phyloP scores from a whole-genome alignment of 2,329 filamentous ascomycete species.

The Tympanopsis confertula region DNA sequence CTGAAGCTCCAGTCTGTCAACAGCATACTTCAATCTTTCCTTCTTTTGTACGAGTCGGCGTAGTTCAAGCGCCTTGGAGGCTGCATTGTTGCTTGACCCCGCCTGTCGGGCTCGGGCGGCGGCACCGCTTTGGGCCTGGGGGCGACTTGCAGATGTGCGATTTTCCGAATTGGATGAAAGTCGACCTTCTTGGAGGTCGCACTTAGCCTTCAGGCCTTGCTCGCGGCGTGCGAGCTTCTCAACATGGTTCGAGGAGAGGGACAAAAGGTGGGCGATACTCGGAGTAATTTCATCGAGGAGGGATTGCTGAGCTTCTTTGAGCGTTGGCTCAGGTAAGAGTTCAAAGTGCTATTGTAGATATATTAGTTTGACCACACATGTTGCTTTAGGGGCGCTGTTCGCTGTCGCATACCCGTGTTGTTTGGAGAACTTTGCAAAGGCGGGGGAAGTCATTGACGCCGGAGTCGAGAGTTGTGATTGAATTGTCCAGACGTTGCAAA shows the following conservation, averaged over 20 bases:
- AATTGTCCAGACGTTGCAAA: conserved; percentile 48
- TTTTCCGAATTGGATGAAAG: conserved; percentile 15
- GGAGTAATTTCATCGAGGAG: conserved; percentile 61
- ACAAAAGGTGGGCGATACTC: conserved; percentile 54
- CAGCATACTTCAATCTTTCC: conserved; percentile 58
- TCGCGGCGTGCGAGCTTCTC: conserved; percentile 57
- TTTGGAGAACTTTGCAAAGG: conserved; percentile 49
- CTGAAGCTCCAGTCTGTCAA: conserved; percentile 57
- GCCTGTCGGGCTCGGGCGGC: conserved; percentile 2
- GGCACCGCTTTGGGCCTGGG: conserved; percentile 20
- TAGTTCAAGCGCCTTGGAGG: conserved; percentile 41
- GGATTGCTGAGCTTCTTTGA: conserved; percentile 51
- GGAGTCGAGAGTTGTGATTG: conserved; percentile 48
- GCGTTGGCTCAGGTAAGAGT: conserved; percentile 54
- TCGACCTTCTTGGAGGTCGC: conserved; percentile 54
- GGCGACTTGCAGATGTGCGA: background rate
- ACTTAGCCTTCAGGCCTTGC: conserved; percentile 51
- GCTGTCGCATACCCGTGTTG: conserved; percentile 36
- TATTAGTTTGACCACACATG: background rate
- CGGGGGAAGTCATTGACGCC: conserved; percentile 54
- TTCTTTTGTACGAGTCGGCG: conserved; percentile 56
- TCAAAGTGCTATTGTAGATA: conserved; percentile 49
- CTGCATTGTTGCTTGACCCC: conserved; percentile 13
- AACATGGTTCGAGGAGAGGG: conserved; percentile 49
- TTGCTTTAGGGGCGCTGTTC: background rate